A percentile compares a stretch with the other conserved stretches of the same genome.
phyloP scores from a whole-genome alignment of 768 basidiomycete species.

The Lentinus brumalis region DNA sequence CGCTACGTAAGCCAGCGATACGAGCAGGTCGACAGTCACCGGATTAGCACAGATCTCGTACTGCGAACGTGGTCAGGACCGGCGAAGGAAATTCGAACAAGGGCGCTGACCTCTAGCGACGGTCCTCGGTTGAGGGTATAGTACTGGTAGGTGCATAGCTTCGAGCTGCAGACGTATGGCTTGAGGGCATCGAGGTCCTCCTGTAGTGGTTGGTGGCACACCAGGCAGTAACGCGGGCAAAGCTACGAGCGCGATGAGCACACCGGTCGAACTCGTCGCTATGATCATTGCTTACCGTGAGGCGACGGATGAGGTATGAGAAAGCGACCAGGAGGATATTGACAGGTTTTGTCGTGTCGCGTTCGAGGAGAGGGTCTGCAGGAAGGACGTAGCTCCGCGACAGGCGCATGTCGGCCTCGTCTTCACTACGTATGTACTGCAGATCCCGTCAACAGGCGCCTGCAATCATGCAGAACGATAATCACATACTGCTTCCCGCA shows the following conservation, averaged over 20 bases:
- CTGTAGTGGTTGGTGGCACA: slow-evolving; percentile 64
- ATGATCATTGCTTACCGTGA: slow-evolving; percentile 46
- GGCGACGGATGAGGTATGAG: slow-evolving; percentile 63
- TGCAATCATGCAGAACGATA: neutral
- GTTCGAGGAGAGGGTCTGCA: slow-evolving; percentile 50
- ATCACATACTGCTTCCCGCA: slow-evolving; percentile 33
- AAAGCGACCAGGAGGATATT: slow-evolving; percentile 68
- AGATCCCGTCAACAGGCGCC: neutral
- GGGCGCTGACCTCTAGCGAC: slow-evolving; percentile 59
- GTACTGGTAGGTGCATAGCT: slow-evolving; percentile 71
- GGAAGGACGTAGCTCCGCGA: slow-evolving; percentile 49
- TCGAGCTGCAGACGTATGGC: slow-evolving; percentile 70
- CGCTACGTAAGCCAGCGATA: slow-evolving; percentile 61
- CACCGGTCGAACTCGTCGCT: neutral
- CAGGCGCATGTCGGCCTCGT: slow-evolving; percentile 45
- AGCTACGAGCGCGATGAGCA: slow-evolving; percentile 40
- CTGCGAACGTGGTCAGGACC: slow-evolving; percentile 33
- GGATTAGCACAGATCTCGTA: slow-evolving; percentile 72
- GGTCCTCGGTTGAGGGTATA: slow-evolving; percentile 65
- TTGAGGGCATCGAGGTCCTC: slow-evolving; percentile 61
- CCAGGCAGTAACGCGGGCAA: slow-evolving; percentile 70
- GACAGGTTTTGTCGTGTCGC: slow-evolving; percentile 38
- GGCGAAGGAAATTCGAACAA: neutral
- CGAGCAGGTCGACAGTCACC: slow-evolving; percentile 64
- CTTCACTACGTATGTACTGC: slow-evolving; percentile 37